These are phyloP conservation scores for Dioscorea alata DNA, from an alignment of 106 monocot species.

Conservation along the genomic window DNA sequence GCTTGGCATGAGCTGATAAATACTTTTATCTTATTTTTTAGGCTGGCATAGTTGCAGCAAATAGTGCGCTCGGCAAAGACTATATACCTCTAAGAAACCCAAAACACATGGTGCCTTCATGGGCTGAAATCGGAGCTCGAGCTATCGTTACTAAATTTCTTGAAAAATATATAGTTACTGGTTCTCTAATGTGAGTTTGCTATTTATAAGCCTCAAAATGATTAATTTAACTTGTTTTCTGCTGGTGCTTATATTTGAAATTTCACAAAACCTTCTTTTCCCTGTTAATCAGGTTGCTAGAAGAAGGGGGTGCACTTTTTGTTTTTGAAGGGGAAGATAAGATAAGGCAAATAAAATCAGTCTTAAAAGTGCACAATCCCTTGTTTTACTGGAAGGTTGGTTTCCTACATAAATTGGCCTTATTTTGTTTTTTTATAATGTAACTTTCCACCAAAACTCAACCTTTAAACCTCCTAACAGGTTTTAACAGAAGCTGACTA, in stretches of 20 bases:
- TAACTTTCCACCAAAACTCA: not conserved
- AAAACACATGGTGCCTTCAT: constrained; percentile 70
- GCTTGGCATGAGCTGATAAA: not conserved
- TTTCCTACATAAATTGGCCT: not conserved
- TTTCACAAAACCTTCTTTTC: not conserved
- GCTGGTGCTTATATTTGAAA: no score
- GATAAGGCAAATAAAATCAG: constrained; percentile 40
- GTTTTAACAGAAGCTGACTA: constrained; percentile 88
- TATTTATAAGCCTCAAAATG: no score
- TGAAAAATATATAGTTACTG: constrained; percentile 43
- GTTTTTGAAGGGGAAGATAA: constrained; percentile 47
- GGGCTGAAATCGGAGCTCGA: constrained; percentile 70
- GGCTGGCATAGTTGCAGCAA: constrained; percentile 67
- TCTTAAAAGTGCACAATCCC: constrained; percentile 70
- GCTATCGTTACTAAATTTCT: constrained; percentile 65
- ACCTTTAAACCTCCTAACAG: constrained; percentile 23
- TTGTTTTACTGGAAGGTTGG: constrained; percentile 95
- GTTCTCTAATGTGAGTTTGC: no score
- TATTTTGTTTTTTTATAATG: not conserved
- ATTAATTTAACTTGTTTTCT: no score
- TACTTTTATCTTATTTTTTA: constrained; percentile 18
- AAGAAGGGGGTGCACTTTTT: constrained; percentile 85
- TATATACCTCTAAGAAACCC: constrained; percentile 37
- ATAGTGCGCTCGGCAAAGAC: constrained; percentile 38
- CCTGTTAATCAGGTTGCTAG: constrained; percentile 55